Base-by-base conservation (phyloP, 352 stramenopile genomes). In the Chrysophaeum taylorii region DNA sequence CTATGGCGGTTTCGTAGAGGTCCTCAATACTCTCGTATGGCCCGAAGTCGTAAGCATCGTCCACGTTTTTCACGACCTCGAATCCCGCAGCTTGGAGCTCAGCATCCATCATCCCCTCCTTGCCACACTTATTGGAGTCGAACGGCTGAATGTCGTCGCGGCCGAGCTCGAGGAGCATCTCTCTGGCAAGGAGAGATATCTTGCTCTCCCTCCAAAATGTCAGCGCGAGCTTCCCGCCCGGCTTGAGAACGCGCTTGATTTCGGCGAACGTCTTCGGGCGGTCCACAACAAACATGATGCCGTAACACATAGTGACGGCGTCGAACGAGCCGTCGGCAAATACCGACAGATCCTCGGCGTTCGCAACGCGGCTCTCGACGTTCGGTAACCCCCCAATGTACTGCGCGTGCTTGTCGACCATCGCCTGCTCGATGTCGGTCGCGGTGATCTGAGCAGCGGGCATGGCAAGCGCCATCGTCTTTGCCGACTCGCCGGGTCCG, bases 401-500 rank as follows among this genome's bases (percentile, higher is more conserved):
- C 36, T 38, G 71, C 69, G 29, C 69, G 67, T 63, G 68, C 39
- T 70, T 54, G 37, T 31, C 33, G 37, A 73, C 29, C 72, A 75
- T 76, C 62, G 73, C 38, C 66, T 41, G 38, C 71, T 41, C n/a
- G 68, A 76, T 69, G 69, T 78, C 12, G 29, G 37, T 15, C 64
- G 74, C 38, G 70, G 73, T 52, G 71, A 76, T 29, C 63, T 64
- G 18, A 67, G 75, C 73, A 18, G 73, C 70, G 2, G 43, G 69
- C 36, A 79, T 71, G 21, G 70, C 69, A 12, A 42, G 31, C 38
- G 69, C 75, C 16, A 79, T 39, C 9, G 43, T 78, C 15, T 53
- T 33, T 18, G 75, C 70, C 16, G 73, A 69, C 29, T 78, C 75
- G 15, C 75, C 75, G 16, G 75, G 75, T 27, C 70, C 70, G 33